A percentile compares a stretch with the other conserved stretches of the same genome.
Evolutionary conservation across 2,329 filamentous ascomycete species (phyloP).

Genomic region (Phyllosticta paracitricarpa): DNA sequence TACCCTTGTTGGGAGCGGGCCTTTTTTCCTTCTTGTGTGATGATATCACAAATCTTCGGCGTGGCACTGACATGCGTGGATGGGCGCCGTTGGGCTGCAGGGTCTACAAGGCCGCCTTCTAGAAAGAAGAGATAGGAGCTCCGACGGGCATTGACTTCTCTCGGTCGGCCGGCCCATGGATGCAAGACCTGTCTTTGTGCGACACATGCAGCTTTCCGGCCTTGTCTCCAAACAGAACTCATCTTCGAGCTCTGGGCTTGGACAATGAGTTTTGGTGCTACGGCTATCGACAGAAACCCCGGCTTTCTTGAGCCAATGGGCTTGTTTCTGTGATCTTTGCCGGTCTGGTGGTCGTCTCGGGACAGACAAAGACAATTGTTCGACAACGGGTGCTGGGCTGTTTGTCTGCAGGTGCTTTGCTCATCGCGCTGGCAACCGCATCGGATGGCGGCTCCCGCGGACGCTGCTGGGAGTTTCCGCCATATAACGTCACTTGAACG

Average conservation of each 20-base stretch:
- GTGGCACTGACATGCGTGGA: not conserved
- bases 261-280: not conserved
- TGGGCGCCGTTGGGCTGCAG: not conserved
- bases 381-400: not conserved
- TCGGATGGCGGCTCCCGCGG: not conserved
- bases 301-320: not conserved
- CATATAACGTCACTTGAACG: not conserved
- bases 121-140: not conserved
- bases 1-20: not conserved
- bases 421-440: not conserved
- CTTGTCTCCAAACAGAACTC: not conserved
- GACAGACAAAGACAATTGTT: not conserved
- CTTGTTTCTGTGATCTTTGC: not conserved
- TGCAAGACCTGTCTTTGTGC: not conserved
- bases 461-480: not conserved
- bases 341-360: not conserved
- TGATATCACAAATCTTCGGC: not conserved
- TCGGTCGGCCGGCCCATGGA: not conserved
- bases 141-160: not conserved
- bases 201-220: not conserved
- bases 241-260: not conserved
- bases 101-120: not conserved
- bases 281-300: not conserved
- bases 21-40: not conserved
- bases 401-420: not conserved